Percentiles rank a stretch among this genome's conserved stretches.
Conservation (phyloP, 257 asterid species). For the Solanum appendiculatum region DNA sequence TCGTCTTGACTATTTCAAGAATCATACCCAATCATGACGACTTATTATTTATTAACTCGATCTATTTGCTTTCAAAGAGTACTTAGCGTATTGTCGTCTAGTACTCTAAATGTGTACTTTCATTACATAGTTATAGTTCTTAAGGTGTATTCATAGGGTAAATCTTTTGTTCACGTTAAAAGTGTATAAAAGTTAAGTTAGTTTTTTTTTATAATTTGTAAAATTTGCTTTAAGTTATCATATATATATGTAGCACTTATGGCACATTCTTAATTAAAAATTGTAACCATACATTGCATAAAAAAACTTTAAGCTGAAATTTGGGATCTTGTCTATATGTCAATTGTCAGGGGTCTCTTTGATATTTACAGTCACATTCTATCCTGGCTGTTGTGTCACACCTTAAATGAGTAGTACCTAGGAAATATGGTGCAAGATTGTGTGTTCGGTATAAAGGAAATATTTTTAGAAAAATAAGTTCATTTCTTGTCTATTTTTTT, state of each 20-base stretch:
- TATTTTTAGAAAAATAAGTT: background rate
- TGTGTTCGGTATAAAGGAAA: background rate
- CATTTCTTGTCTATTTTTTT: background rate
- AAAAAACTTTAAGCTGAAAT: background rate
- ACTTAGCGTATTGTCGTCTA: background rate
- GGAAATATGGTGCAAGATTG: background rate
- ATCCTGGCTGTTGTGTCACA: background rate
- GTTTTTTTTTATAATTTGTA: no score
- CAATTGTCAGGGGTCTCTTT: background rate
- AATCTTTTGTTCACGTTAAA: background rate
- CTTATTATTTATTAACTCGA: background rate
- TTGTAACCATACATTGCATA: background rate
- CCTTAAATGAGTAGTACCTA: background rate
- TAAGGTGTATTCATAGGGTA: background rate
- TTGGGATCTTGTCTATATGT: background rate
- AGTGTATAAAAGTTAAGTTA: background rate
- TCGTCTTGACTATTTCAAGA: slow-evolving; percentile 51
- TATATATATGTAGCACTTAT: background rate
- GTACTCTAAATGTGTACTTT: background rate
- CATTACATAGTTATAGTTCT: background rate
- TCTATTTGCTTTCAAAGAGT: background rate
- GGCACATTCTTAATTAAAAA: background rate
- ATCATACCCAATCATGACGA: background rate
- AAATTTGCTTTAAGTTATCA: background rate
- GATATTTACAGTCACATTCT: background rate